These are phyloP conservation scores for Curvularia lunata DNA, from an alignment of 2,329 filamentous ascomycete genomes.

Conservation along the genomic window DNA sequence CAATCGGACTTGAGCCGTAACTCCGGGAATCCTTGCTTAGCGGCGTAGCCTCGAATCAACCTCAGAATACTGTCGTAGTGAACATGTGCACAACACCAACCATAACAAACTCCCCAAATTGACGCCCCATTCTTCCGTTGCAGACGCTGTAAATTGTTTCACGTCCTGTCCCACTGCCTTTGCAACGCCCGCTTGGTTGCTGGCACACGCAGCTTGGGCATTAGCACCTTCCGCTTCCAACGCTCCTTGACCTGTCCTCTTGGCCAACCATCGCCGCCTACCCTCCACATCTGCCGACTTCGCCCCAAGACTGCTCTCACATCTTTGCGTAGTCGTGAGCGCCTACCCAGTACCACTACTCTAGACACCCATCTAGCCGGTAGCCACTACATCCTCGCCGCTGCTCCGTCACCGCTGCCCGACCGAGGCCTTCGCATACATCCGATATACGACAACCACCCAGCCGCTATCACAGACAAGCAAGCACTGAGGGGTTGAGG, in stretches of 20 bases:
- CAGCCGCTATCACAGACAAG: not conserved
- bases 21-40: conserved; percentile 18
- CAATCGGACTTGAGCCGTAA: conserved; percentile 18
- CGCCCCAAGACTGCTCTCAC: not conserved
- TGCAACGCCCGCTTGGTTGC: conserved; percentile 6
- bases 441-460: not conserved
- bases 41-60: conserved; percentile 11
- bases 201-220: conserved; percentile 5
- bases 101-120: conserved; percentile 1
- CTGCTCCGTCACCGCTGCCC: conserved; percentile 1
- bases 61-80: conserved; percentile 10
- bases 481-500: conserved; percentile 11
- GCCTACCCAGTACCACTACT: not conserved
- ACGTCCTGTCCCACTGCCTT: not conserved
- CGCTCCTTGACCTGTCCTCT: conserved; percentile 5
- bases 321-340: not conserved
- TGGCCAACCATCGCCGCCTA: conserved; percentile 2
- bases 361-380: not conserved
- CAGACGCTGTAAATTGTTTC: conserved; percentile 1
- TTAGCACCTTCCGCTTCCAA: conserved; percentile 10
- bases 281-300: not conserved
- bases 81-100: conserved; percentile 6
- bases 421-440: conserved; percentile 4
- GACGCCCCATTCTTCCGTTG: not conserved
- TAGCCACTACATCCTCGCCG: not conserved